These are phyloP conservation scores for Candida parachauliodes DNA, from an alignment of 805 yeast species.

Conservation along the genomic window DNA sequence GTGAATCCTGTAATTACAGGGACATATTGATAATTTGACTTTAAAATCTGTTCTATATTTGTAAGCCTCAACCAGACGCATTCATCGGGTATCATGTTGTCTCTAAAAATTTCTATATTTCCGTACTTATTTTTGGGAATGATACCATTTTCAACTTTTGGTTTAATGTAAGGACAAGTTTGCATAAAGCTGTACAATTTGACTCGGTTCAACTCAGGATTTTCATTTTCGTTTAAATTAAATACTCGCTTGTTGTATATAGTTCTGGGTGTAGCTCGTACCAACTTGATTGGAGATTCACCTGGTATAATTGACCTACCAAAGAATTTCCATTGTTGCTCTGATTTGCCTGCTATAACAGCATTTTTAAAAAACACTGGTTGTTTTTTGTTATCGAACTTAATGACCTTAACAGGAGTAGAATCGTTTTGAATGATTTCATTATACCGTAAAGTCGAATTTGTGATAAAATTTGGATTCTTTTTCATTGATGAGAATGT, in stretches of 20 bases:
- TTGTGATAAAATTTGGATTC: slow-evolving; percentile 24
- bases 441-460: slow-evolving; percentile 21
- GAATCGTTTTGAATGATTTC: slow-evolving; percentile 19
- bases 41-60: slow-evolving; percentile 17
- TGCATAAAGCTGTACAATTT: slow-evolving; percentile 25
- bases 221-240: slow-evolving; percentile 16
- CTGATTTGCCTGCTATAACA: slow-evolving; percentile 26
- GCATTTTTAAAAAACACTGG: slow-evolving; percentile 19
- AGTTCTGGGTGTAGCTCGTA: slow-evolving; percentile 20
- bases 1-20: slow-evolving; percentile 31
- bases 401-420: slow-evolving; percentile 15
- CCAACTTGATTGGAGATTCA: slow-evolving; percentile 19
- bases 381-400: slow-evolving; percentile 12
- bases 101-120: slow-evolving; percentile 26
- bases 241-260: slow-evolving; percentile 17
- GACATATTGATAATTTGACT: slow-evolving; percentile 19
- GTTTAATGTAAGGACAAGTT: slow-evolving; percentile 23
- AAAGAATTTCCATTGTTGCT: slow-evolving; percentile 31
- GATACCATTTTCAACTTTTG: slow-evolving; percentile 5
- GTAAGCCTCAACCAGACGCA: slow-evolving; percentile 26
- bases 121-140: slow-evolving; percentile 30
- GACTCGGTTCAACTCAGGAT: slow-evolving; percentile 18
- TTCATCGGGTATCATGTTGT: slow-evolving; percentile 27
- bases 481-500: slow-evolving; percentile 23
- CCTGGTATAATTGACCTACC: slow-evolving; percentile 26